Base-by-base conservation (phyloP, 1,284 basidiomycete species). In the Irpex lacteus region DNA sequence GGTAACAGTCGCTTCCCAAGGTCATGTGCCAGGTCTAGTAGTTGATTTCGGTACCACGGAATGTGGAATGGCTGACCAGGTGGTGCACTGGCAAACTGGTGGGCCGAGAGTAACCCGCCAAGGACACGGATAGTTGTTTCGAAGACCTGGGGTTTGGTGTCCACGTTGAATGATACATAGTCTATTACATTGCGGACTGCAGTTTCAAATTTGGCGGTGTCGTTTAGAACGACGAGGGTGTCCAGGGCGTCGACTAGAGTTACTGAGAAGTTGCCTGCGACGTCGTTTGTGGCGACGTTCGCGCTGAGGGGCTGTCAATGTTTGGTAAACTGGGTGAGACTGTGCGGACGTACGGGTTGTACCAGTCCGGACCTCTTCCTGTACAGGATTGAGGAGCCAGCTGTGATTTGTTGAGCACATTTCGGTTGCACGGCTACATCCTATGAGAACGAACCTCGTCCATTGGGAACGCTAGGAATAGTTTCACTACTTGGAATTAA, bases 131-230 rank as follows among this genome's bases (percentile, higher is more conserved):
- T 96, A 1, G 92, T 96, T 15, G 91, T 92, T 78, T 96, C 94
- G 71, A 96, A 96, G 3, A 95, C 89, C 81, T 98, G 96, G 44
- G 94, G 94, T 77, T 88, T 92, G 37, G 93, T 93, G 75, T 96
- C 90, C 66, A 95, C 91, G 71, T 96, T 89, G 71, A 95, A 96
- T 2, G 87, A 89, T 54, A 96, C 92, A 81, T 84, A 87, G 62
- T 88, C 75, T 63, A 95, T 90, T 60, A 91, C 83, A 67, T 91
- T 85, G 63, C 82, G 84, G 61, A 95, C 89, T 5, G 90, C 92
- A 32, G 78, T 80, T 69, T 93, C 89, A 72, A 96, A 96, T 4
- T 88, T 90, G 61, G 77, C 72, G 21, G 79, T 81, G 73, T 96
- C 91, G 68, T 86, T 84, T 26, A 96, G 81, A 21, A 95, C 87